phyloP scores from a whole-genome alignment of 2,329 filamentous ascomycete genomes.

The Simplicillium aogashimaense region DNA sequence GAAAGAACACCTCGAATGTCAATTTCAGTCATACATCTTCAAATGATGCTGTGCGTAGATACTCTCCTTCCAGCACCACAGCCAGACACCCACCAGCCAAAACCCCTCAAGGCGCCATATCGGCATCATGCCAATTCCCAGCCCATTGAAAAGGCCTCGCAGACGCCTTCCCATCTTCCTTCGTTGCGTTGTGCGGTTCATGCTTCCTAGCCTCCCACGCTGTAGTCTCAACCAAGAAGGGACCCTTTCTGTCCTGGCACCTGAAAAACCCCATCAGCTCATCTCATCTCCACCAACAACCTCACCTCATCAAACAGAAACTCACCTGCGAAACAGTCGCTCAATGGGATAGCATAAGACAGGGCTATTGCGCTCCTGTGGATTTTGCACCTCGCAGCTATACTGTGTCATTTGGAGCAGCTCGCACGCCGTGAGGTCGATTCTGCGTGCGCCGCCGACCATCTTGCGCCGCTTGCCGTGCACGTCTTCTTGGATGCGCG shows the following conservation, averaged over 20 bases:
- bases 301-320: conserved; percentile 5
- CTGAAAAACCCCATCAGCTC: conserved; percentile 22
- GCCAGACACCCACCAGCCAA: background rate
- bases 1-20: too few species aligned
- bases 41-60: too few species aligned
- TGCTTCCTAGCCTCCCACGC: conserved; percentile 42
- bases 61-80: too few species aligned
- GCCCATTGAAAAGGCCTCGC: conserved; percentile 16
- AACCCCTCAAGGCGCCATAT: conserved; percentile 10
- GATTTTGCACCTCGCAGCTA: conserved; percentile 43
- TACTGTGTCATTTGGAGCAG: conserved; percentile 52
- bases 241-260: conserved; percentile 46
- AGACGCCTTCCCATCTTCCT: conserved; percentile 9
- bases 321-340: conserved; percentile 51
- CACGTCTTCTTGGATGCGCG: conserved; percentile 35
- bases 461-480: conserved; percentile 44
- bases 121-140: conserved; percentile 22
- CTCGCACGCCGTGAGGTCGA: conserved; percentile 46
- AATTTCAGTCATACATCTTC: too few species aligned
- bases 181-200: conserved; percentile 8
- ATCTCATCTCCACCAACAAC: too few species aligned
- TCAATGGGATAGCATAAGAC: conserved; percentile 48
- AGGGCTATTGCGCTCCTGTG: conserved; percentile 31
- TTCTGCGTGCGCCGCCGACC: conserved; percentile 20
- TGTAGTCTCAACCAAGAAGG: conserved; percentile 54